These are phyloP conservation scores for Lathyrus oleraceus DNA, from an alignment of 306 rosid species.

Conservation along the genomic window DNA sequence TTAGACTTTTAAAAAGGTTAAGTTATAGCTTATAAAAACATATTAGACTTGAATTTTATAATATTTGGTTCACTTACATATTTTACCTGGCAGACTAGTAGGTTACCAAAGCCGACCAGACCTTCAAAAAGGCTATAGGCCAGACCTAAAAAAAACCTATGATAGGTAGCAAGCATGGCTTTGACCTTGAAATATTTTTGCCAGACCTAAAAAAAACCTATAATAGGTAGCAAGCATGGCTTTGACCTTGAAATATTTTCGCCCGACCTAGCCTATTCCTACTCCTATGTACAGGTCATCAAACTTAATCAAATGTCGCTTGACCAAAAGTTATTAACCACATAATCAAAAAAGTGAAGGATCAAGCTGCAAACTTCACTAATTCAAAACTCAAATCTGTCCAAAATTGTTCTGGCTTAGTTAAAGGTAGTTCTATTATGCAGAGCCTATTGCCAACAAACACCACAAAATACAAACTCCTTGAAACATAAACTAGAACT, in stretches of 20 bases:
- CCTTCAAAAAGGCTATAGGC: not conserved
- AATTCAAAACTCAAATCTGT: slow-evolving; percentile 17
- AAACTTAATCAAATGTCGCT: not conserved
- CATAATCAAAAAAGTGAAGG: not conserved
- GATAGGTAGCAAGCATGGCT: not conserved
- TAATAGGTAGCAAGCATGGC: not conserved
- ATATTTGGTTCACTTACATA: not conserved
- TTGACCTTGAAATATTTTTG: not conserved
- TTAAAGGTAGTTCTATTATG: not conserved
- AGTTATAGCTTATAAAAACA: not conserved
- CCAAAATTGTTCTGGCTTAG: not conserved
- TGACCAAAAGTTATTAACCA: not conserved
- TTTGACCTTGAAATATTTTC: not conserved
- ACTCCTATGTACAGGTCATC: not conserved
- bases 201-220: too few species aligned
- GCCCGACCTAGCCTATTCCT: not conserved
- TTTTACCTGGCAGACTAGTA: not conserved
- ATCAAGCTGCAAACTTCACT: slow-evolving; percentile 8
- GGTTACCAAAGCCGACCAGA: not conserved
- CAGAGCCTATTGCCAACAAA: not conserved
- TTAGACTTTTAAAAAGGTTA: not conserved
- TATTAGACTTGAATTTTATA: not conserved
- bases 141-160: not conserved
- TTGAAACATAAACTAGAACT: slow-evolving; percentile 1
- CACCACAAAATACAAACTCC: slow-evolving; percentile 17